These are phyloP conservation scores for Phoma sp. DNA, from an alignment of 2,329 filamentous ascomycete genomes.

Conservation along the genomic window DNA sequence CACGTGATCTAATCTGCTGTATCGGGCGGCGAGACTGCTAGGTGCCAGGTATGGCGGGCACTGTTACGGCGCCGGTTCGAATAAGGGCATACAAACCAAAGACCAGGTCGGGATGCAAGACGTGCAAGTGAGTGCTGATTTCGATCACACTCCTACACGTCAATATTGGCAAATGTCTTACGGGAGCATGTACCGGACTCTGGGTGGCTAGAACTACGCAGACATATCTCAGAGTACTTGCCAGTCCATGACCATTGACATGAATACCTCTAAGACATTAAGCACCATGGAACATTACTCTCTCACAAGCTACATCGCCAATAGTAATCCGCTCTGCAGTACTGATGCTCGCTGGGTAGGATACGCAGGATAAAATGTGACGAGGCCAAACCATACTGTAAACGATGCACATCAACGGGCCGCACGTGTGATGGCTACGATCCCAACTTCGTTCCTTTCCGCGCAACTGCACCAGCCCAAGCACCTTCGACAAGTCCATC, in stretches of 20 bases:
- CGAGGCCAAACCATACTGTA: slow-evolving; percentile 40
- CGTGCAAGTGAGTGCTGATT: slow-evolving; percentile 19
- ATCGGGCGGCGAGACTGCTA: not conserved
- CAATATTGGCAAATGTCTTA: not conserved
- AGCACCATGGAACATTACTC: not conserved
- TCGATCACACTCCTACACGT: slow-evolving; percentile 1
- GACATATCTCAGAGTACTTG: too few relatives aligned
- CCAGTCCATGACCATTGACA: too few relatives aligned
- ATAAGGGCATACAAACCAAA: slow-evolving; percentile 6
- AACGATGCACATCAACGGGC: slow-evolving; percentile 40
- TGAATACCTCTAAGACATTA: too few relatives aligned
- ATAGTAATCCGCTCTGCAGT: not conserved
- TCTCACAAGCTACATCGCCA: not conserved
- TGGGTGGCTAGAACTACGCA: too few relatives aligned
- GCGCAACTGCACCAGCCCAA: not conserved
- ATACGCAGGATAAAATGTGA: slow-evolving; percentile 45
- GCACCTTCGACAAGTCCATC: not conserved
- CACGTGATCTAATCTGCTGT: not conserved
- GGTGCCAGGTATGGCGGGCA: not conserved
- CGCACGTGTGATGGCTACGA: slow-evolving; percentile 43
- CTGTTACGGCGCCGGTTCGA: not conserved
- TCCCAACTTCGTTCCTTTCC: not conserved
- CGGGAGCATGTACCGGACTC: too few relatives aligned
- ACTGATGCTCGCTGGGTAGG: slow-evolving; percentile 21
- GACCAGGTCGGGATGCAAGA: slow-evolving; percentile 14